Evolutionary conservation across 805 yeast species (phyloP), one percentile per base, ranked within the genome.

Genomic region (Suhomyces sp.): DNA sequence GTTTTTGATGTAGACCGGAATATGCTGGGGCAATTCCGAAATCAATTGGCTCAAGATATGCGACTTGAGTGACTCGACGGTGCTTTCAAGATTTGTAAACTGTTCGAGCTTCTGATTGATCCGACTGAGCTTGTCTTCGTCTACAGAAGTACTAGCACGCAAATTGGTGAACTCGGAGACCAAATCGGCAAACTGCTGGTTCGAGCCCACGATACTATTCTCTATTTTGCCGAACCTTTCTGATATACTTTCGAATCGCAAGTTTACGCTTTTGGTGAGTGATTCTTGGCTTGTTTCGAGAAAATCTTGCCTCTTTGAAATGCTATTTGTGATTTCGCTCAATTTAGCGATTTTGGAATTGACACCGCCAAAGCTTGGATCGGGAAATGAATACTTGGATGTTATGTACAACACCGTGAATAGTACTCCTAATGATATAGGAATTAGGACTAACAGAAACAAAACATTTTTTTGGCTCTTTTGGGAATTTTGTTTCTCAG

Each of bases 1-100:
- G 49, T 74, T 60, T 48, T 67, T 67, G 22, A 66, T 55, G 54
- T 63, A 70, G 1, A 70, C 66, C 0, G 77, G 78, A 10, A 72
- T 57, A 24, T 65, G 62, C 2, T 60, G 56, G 3, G 77, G 76
- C 19, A 74, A 57, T 2, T 56, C 46, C 4, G 57, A 54, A 1
- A 67, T 26, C 6, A 69, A 53, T 2, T 64, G 59, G 6, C 54
- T 48, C 26, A 65, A 42, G n/a, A 67, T 53, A 2, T 61, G 58
- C 6, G 47, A 36, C 36, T 66, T 60, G 9, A 61, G 38, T 2
- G 51, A 40, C 23, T 54, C 60, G 33, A 65, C 46, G 19, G 61
- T 61, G 22, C 46, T 49, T 4, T 60, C 52, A 5, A 67, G 56
- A 17, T 56, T 59, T 6, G 50, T 53, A 26, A 69, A 50, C 22